Evolutionary conservation across 345 rosid genomes (phyloP).

Genomic region (Lenwebbia sp.): DNA sequence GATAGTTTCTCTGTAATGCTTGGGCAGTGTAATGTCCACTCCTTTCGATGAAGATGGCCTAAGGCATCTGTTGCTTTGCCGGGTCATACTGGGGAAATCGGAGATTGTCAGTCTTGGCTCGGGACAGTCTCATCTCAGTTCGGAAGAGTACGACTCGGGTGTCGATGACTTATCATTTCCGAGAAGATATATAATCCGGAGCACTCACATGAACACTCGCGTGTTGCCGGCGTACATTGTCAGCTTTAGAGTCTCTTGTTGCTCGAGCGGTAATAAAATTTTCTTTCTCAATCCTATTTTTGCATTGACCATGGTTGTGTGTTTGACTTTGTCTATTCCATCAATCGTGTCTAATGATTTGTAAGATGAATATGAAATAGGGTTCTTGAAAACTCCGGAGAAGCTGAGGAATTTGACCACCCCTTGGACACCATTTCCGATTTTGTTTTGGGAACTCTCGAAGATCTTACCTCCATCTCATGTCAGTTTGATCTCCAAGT

Average conservation of each 20-base stretch:
- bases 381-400: constrained; percentile 11
- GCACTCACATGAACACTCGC: constrained; percentile 53
- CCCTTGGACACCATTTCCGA: constrained; percentile 78
- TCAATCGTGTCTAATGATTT: neutral
- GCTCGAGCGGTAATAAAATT: constrained; percentile 1
- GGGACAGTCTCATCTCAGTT: constrained; percentile 33
- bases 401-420: constrained; percentile 33
- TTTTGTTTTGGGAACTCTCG: constrained; percentile 44
- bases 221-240: constrained; percentile 59
- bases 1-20: neutral
- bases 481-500: constrained; percentile 33
- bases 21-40: constrained; percentile 8
- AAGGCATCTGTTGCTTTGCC: constrained; percentile 65
- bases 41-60: constrained; percentile 38
- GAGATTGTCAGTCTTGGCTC: constrained; percentile 65
- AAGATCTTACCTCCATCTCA: constrained; percentile 41
- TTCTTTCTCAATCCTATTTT: neutral
- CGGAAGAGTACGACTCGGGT: neutral
- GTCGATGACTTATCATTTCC: neutral
- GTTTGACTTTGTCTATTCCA: neutral
- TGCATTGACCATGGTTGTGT: neutral
- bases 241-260: constrained; percentile 42
- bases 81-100: constrained; percentile 53
- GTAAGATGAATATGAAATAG: constrained; percentile 13
- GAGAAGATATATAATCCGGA: constrained; percentile 28